phyloP scores from a whole-genome alignment of 23 red algal species.

The Pyropia yezoensis region DNA sequence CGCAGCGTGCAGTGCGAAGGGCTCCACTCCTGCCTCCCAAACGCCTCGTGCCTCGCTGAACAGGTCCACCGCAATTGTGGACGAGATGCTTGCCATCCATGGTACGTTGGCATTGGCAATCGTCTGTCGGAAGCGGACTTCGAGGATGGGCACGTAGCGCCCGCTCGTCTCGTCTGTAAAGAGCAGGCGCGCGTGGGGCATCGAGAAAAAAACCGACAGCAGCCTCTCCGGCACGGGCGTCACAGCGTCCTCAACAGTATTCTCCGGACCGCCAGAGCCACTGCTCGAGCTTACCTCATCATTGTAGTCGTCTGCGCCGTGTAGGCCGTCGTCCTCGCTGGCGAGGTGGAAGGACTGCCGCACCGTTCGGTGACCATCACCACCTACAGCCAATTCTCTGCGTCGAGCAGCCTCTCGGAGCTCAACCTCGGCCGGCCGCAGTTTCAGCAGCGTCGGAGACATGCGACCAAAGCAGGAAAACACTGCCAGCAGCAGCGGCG shows the following conservation, averaged over 20 bases:
- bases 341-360: too few species aligned
- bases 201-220: constrained; percentile 8
- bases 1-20: constrained; percentile 37
- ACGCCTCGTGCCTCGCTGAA: constrained; percentile 75
- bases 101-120: constrained; percentile 41
- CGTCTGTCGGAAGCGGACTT: constrained; percentile 36
- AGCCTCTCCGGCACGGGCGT: too few species aligned
- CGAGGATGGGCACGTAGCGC: constrained; percentile 66
- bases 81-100: constrained; percentile 34
- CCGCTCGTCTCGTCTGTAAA: constrained; percentile 63
- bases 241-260: too few species aligned
- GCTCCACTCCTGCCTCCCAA: constrained; percentile 75
- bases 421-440: too few species aligned
- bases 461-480: constrained; percentile 17
- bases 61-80: constrained; percentile 62
- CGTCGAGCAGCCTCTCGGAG: too few species aligned
- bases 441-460: too few species aligned
- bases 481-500: constrained; percentile 45
- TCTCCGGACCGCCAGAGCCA: too few species aligned
- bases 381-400: too few species aligned
- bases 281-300: too few species aligned
- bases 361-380: too few species aligned
- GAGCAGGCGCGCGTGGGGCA: constrained; percentile 59
- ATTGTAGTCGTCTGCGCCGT: too few species aligned
- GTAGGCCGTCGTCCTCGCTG: too few species aligned